phyloP scores from a whole-genome alignment of 2,329 filamentous ascomycete genomes.

The Periconia digitata region DNA sequence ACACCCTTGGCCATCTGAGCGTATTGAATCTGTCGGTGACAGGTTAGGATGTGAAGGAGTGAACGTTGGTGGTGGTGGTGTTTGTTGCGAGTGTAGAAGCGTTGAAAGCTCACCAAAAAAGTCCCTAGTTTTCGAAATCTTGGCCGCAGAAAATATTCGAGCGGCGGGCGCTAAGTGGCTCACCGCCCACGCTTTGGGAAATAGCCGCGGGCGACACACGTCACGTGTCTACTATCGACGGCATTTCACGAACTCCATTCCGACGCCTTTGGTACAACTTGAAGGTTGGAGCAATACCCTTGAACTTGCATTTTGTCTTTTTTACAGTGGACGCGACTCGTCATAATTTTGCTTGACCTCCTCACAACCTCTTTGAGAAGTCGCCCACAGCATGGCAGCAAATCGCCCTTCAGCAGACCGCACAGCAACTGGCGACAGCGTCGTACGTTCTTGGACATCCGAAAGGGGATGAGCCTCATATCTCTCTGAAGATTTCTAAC shows the following conservation, averaged over 20 bases:
- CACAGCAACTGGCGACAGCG: conserved; percentile 20
- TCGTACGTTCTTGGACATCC: neutral
- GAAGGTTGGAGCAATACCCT: neutral
- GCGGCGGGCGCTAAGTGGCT: conserved; percentile 23
- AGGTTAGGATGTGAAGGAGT: neutral
- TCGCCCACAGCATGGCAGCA: conserved; percentile 15
- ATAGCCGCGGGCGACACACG: conserved; percentile 18
- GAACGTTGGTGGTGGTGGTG: conserved; percentile 5
- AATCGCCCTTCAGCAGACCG: conserved; percentile 25
- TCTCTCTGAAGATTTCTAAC: conserved; percentile 7
- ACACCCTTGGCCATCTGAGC: conserved; percentile 49
- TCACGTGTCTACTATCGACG: conserved; percentile 20
- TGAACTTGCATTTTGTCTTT: neutral
- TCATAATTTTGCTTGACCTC: neutral
- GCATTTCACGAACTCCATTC: neutral
- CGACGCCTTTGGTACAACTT: neutral
- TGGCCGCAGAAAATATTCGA: conserved; percentile 36
- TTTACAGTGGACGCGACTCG: too few relatives aligned
- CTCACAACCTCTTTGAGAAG: neutral
- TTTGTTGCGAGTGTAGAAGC: neutral
- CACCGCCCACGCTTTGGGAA: conserved; percentile 32
- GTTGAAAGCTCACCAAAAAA: conserved; percentile 29
- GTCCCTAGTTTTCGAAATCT: conserved; percentile 34
- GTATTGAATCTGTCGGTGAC: conserved; percentile 47
- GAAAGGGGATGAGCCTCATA: too few relatives aligned